Evolutionary conservation across 352 stramenopile species (phyloP), one percentile per base, ranked within the genome.

Genomic region (Phytophthora sp.): DNA sequence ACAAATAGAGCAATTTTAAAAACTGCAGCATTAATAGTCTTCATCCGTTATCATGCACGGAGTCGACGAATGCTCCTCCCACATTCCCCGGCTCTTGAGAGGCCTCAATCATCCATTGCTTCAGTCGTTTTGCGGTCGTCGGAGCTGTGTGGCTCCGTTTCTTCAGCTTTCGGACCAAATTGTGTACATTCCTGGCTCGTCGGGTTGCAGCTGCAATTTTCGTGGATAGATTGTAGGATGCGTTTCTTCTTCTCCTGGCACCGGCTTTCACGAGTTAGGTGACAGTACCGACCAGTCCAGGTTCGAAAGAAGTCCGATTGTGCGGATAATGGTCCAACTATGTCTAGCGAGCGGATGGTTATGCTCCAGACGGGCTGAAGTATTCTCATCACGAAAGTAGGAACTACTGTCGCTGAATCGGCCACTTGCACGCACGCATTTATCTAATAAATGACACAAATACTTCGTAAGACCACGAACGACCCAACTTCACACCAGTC

Each of bases 151-250:
- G 4, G 4, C n/a, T 21, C n/a, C 36, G 38, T 45, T 45, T 45
- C 18, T 45, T 26, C 18, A 45, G 38, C 38, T 45, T 26, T 16
- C 38, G 38, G 9, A 45, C 38, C 38, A 45, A 24, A 45, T 45
- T 45, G n/a, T 26, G n/a, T 24, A 45, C 38, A 7, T 45, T 45
- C 38, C 38, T 24, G n/a, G n/a, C 38, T 45, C 38, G 38, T 45
- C 20, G 38, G 38, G n/a, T 24, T 26, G 38, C 38, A 45, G 38
- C 38, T 45, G 6, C 16, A 45, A 45, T 45, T 42, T 16, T 42
- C 36, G 16, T 42, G n/a, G n/a, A 42, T 42, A 21, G 8, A 21
- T n/a, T 39, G 33, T 16, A 39, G n/a, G 13, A 42, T 42, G 3
- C 15, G 36, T n/a, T 42, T 42, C 16, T 42, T 42, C 16, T 50